Conservation (phyloP, 768 basidiomycete species). For the Tulasnella calospora region DNA sequence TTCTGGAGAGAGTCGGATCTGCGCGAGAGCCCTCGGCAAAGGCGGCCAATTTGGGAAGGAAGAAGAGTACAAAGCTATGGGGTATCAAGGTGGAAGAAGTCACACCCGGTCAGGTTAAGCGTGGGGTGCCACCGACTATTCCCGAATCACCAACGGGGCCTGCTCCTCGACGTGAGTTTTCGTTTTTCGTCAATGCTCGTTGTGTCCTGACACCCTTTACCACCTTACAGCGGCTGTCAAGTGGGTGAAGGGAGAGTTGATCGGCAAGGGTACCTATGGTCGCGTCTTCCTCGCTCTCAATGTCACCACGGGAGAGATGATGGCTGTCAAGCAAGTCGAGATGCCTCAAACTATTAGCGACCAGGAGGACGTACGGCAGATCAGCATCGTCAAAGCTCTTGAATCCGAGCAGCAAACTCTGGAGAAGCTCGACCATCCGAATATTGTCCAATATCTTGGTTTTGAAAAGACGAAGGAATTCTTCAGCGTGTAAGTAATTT, state of each 20-base stretch:
- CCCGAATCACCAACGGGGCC: slow-evolving; percentile 54
- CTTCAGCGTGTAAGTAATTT: slow-evolving; percentile 76
- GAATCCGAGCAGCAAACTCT: slow-evolving; percentile 94
- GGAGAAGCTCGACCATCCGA: slow-evolving; percentile 92
- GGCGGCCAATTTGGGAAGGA: slow-evolving; percentile 53
- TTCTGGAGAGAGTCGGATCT: slow-evolving; percentile 59
- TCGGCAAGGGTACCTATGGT: slow-evolving; percentile 95
- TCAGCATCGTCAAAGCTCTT: slow-evolving; percentile 80
- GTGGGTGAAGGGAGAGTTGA: slow-evolving; percentile 97
- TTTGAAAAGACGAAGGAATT: slow-evolving; percentile 84
- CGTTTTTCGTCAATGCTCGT: slow-evolving; percentile 12
- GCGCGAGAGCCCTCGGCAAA: slow-evolving; percentile 34
- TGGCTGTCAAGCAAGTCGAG: slow-evolving; percentile 99
- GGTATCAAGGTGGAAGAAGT: slow-evolving; percentile 91
- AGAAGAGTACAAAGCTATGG: slow-evolving; percentile 93
- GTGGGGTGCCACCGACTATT: slow-evolving; percentile 40
- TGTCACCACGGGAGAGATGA: slow-evolving; percentile 96
- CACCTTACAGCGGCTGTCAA: slow-evolving; percentile 73
- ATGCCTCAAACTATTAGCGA: slow-evolving; percentile 88
- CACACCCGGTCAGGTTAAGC: slow-evolving; percentile 63
- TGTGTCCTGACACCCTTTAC: slow-evolving; percentile 28
- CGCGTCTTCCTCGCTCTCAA: slow-evolving; percentile 94
- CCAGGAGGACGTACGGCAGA: slow-evolving; percentile 79
- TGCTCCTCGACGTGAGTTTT: slow-evolving; percentile 59
- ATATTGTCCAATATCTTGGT: slow-evolving; percentile 96